These are phyloP conservation scores for Collybiopsis confluens DNA, from an alignment of 768 basidiomycete genomes.

Conservation along the genomic window DNA sequence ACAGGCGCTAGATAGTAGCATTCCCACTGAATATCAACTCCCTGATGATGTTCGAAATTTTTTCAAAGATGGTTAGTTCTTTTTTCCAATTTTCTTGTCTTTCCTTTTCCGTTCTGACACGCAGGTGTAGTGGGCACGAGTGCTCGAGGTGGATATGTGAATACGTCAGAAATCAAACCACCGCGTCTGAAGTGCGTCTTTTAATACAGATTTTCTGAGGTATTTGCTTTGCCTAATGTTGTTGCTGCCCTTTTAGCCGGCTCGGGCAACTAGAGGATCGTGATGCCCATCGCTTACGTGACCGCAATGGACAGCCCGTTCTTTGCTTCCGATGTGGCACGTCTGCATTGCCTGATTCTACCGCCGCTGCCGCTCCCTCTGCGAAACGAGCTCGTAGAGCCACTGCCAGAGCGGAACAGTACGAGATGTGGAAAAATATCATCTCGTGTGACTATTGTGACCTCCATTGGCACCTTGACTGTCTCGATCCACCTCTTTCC, in stretches of 20 bases:
- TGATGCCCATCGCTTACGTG: constrained; percentile 82
- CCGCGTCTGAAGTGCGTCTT: constrained; percentile 76
- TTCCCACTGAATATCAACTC: constrained; percentile 81
- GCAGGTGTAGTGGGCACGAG: constrained; percentile 64
- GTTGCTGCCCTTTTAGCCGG: constrained; percentile 43
- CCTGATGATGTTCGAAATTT: constrained; percentile 79
- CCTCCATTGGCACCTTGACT: constrained; percentile 96
- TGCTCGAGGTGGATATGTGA: constrained; percentile 78
- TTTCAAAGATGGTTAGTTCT: constrained; percentile 79
- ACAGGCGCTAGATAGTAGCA: constrained; percentile 58
- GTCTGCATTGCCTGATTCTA: constrained; percentile 61
- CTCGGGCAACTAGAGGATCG: constrained; percentile 89
- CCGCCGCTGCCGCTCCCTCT: constrained; percentile 49
- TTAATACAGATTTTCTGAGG: constrained; percentile 5
- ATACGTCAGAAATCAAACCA: constrained; percentile 70
- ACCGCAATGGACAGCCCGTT: constrained; percentile 78
- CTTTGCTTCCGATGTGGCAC: constrained; percentile 88
- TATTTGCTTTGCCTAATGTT: constrained; percentile 8
- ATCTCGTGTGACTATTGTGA: constrained; percentile 94
- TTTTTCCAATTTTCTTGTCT: constrained; percentile 10
- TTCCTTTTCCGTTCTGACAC: constrained; percentile 12
- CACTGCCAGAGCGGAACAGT: constrained; percentile 34
- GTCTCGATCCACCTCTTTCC: constrained; percentile 85
- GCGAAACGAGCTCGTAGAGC: constrained; percentile 52
- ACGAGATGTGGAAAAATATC: constrained; percentile 68